Evolutionary conservation across 441 rosid species (phyloP), one percentile per base, ranked within the genome.

Genomic region (Erysimum pusillum): DNA sequence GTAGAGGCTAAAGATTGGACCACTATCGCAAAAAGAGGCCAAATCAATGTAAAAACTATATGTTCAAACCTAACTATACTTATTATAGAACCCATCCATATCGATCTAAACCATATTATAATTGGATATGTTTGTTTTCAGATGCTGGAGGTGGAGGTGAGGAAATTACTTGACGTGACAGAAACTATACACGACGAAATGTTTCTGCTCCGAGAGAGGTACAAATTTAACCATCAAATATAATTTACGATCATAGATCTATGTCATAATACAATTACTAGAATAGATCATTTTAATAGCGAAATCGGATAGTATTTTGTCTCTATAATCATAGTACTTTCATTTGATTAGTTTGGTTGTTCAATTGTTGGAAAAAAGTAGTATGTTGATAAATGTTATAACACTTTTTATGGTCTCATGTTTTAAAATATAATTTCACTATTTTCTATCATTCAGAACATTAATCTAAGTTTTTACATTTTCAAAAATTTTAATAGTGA

Each of bases 181-280:
- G 48, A 62, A 15, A 79, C 87, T 73, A 90, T 93, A 82, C 92
- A 88, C 10, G 96, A 93, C 0, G 99, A 92, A 86, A 95, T 95
- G 86, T 89, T 86, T 39, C 83, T 79, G 76, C 97, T 93, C 61
- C 91, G 96, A 9, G 91, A 84, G 69, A 91, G 98, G 98, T 76
- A 42, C 69, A 61, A 61, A n/a, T 39, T 6, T 28, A 53, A 13
- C 54, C 31, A 48, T 54, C 38, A 1, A 52, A n/a, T n/a, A n/a
- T n/a, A n/a, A n/a, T 25, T 25, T 25, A 25, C 28, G 28, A 25
- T 25, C 28, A 25, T 1, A 25, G 28, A 25, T 25, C 2, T 25
- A 25, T 25, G 9, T 35, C 38, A 7, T 35, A 35, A 35, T 35
- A 7, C 9, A 35, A 1, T 35, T 35, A 35, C 10, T 35, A 35